Conservation (phyloP, 176 grass and related monocot species). For the Zoysia japonica region DNA sequence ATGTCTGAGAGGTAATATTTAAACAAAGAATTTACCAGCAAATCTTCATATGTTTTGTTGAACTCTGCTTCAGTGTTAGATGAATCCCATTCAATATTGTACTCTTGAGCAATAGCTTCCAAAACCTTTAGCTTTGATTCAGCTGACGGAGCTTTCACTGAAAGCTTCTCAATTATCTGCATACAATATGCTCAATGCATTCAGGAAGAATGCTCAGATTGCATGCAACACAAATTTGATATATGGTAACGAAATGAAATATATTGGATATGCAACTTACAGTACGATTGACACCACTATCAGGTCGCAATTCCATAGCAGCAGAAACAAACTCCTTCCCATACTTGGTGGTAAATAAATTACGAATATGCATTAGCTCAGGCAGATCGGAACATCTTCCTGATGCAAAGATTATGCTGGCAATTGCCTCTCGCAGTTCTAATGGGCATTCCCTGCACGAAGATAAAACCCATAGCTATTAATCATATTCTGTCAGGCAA, state of each 20-base stretch:
- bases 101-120: conserved; percentile 79
- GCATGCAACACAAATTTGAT: background rate
- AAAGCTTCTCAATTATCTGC: conserved; percentile 97
- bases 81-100: conserved; percentile 88
- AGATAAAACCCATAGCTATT: conserved; percentile 28
- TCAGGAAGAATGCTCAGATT: background rate
- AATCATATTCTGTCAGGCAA: conserved; percentile 26
- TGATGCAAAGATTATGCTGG: conserved; percentile 95
- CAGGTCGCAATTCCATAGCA: conserved; percentile 81
- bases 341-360: conserved; percentile 91
- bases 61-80: conserved; percentile 84
- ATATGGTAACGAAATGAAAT: conserved; percentile 28
- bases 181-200: conserved; percentile 17
- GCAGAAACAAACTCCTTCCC: conserved; percentile 88
- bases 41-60: conserved; percentile 90
- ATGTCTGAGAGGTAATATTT: background rate
- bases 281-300: conserved; percentile 87
- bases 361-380: conserved; percentile 75
- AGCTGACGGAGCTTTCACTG: conserved; percentile 78
- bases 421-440: conserved; percentile 84
- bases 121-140: conserved; percentile 84
- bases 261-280: conserved; percentile 53
- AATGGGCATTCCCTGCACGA: conserved; percentile 84
- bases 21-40: conserved; percentile 60
- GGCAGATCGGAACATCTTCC: conserved; percentile 98